Evolutionary conservation across 306 rosid genomes (phyloP).

Genomic region (Dalbergia cultrata): DNA sequence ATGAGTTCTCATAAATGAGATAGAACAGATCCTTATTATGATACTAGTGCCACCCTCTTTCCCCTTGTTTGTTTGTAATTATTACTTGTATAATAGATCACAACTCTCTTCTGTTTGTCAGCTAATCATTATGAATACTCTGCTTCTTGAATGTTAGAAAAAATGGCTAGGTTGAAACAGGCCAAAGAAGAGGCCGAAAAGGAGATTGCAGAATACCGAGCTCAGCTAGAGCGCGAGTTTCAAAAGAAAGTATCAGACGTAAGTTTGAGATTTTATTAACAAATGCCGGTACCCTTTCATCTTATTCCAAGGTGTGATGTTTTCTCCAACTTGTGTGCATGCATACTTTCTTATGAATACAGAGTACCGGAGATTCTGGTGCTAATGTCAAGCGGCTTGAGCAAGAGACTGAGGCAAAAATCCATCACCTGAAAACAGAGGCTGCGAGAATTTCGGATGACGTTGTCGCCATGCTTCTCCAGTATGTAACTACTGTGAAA

Average conservation of each 20-base stretch:
- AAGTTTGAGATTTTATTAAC: conserved; percentile 28
- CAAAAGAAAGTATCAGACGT: conserved; percentile 85
- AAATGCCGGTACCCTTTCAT: neutral
- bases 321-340: conserved; percentile 12
- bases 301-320: neutral
- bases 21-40: neutral
- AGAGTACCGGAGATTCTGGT: conserved; percentile 97
- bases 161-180: conserved; percentile 90
- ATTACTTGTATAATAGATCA: conserved; percentile 10
- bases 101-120: conserved; percentile 9
- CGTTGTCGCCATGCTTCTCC: conserved; percentile 84
- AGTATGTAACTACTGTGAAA: conserved; percentile 79
- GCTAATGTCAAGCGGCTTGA: conserved; percentile 97
- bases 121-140: conserved; percentile 24
- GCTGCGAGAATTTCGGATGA: conserved; percentile 74
- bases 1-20: neutral
- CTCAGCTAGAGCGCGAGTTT: conserved; percentile 81
- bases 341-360: conserved; percentile 35
- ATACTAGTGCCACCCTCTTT: neutral
- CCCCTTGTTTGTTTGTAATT: neutral
- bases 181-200: conserved; percentile 94
- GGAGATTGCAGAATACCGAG: conserved; percentile 84
- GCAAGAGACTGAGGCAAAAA: conserved; percentile 76
- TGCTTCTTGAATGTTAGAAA: conserved; percentile 59
- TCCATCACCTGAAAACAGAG: conserved; percentile 66